Base-by-base conservation (phyloP, 106 monocot genomes). In the Phalaenopsis aphrodite region DNA sequence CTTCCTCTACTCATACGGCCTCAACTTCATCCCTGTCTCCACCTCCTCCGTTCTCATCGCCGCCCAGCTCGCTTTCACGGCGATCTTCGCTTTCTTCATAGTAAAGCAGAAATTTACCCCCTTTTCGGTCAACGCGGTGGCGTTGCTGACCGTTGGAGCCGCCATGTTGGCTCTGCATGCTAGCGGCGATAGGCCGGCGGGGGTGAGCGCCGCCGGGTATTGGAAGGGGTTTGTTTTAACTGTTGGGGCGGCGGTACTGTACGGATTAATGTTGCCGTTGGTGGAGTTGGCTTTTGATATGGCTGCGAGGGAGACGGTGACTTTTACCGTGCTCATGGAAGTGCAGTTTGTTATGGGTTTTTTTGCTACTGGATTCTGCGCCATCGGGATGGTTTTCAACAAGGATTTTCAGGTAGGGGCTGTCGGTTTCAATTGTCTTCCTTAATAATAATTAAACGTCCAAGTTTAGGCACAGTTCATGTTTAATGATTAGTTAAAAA, bases 311-410 rank as follows among this genome's bases (percentile, higher is more conserved):
- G 21, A 19, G 21, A 21, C 18, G 61, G 61, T 21, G 21, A 73
- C 49, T 5, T 80, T 55, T 30, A 78, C 77, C 2, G 30, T 82
- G 30, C 69, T 89, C 49, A 87, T 91, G 85, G 87, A 91, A 84
- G 85, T 87, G 88, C 91, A 91, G 83, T 46, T 87, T 23, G 86
- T 90, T 16, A 90, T 90, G 58, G 83, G 87, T 0, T 81, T 90
- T 75, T 85, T 83, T 42, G 88, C 86, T 67, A 87, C 91, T 0
- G 83, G 55, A 8, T 91, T 91, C 72, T 83, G 85, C 83, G 78
- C 77, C 5, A 79, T 91, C 6, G 91, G 88, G 19, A 91, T 91
- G 91, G 4, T 87, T 5, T 68, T 85, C 17, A 88, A 88, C 84
- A 82, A 85, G 21, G 91, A 91, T 65, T 91, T 91, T 41, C 75